Percentiles rank a stretch among this genome's conserved stretches.
Conservation (phyloP, 2,329 filamentous ascomycete genomes). For the Rhexocercosporidium sp. region DNA sequence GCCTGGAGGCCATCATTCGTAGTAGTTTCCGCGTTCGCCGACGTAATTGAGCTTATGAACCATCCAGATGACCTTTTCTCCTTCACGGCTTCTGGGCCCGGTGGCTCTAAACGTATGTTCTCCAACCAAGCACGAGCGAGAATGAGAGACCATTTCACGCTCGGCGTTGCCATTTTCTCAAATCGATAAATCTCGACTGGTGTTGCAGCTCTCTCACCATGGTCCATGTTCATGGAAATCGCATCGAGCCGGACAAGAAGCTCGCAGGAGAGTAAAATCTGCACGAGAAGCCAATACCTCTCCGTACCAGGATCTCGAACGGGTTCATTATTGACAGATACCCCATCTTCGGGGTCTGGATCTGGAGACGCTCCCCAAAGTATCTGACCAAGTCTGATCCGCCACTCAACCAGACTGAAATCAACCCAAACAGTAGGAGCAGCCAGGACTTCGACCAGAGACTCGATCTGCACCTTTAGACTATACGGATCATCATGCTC, state of each 20-base stretch:
- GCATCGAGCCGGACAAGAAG: slow-evolving; percentile 68
- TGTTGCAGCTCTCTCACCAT: slow-evolving; percentile 55
- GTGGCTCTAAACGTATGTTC: slow-evolving; percentile 64
- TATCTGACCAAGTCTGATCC: slow-evolving; percentile 73
- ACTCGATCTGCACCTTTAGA: slow-evolving; percentile 72
- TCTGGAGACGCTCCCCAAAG: slow-evolving; percentile 65
- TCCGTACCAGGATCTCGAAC: slow-evolving; percentile 61
- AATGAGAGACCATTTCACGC: slow-evolving; percentile 71
- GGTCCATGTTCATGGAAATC: slow-evolving; percentile 64
- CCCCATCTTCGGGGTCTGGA: slow-evolving; percentile 55
- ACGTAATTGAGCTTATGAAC: slow-evolving; percentile 63
- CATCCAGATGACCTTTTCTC: slow-evolving; percentile 49
- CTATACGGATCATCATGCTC: slow-evolving; percentile 65
- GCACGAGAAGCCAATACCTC: slow-evolving; percentile 70
- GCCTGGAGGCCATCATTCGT: slow-evolving; percentile 45
- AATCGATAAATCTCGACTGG: slow-evolving; percentile 65
- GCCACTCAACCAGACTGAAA: slow-evolving; percentile 76
- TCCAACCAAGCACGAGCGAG: slow-evolving; percentile 71
- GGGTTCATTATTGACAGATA: slow-evolving; percentile 55
- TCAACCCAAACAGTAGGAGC: slow-evolving; percentile 74
- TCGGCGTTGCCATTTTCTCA: slow-evolving; percentile 63
- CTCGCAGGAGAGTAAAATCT: slow-evolving; percentile 68
- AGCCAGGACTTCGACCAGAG: slow-evolving; percentile 68
- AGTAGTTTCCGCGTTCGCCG: slow-evolving; percentile 47
- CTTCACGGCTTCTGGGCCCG: slow-evolving; percentile 37